phyloP scores from a whole-genome alignment of 306 rosid genomes.

The Quercus glauca region DNA sequence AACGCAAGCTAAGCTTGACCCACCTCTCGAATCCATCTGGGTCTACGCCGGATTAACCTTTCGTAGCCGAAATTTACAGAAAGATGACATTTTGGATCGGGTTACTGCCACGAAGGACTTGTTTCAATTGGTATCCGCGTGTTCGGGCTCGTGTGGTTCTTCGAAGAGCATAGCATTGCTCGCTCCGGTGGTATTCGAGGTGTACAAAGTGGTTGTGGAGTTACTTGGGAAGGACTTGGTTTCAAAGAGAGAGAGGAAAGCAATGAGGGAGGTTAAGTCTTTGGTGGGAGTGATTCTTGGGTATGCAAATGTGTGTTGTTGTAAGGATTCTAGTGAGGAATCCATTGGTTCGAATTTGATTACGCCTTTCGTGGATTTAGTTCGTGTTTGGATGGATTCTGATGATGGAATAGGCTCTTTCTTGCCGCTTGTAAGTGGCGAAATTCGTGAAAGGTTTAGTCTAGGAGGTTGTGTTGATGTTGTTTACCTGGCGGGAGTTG shows the following conservation, averaged over 20 bases:
- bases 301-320: conserved; percentile 42
- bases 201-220: conserved; percentile 35
- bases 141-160: conserved; percentile 46
- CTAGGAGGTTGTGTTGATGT: conserved; percentile 41
- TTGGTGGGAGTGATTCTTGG: conserved; percentile 60
- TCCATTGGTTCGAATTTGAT: conserved; percentile 20
- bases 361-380: conserved; percentile 42
- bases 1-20: conserved; percentile 56
- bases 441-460: conserved; percentile 38
- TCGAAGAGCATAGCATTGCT: conserved; percentile 59
- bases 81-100: conserved; percentile 55
- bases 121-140: conserved; percentile 49
- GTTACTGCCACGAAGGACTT: conserved; percentile 40
- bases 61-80: conserved; percentile 23
- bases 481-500: conserved; percentile 59
- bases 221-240: conserved; percentile 42
- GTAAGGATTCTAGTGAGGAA: conserved; percentile 31
- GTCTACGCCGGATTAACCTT: conserved; percentile 55
- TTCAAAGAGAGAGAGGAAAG: conserved; percentile 57
- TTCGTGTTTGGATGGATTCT: conserved; percentile 45
- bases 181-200: conserved; percentile 52
- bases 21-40: conserved; percentile 74
- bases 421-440: conserved; percentile 59
- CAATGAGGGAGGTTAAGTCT: conserved; percentile 51
- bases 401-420: conserved; percentile 43